Evolutionary conservation across 352 stramenopile species (phyloP).

Genomic region (Globisporangium nagaii): DNA sequence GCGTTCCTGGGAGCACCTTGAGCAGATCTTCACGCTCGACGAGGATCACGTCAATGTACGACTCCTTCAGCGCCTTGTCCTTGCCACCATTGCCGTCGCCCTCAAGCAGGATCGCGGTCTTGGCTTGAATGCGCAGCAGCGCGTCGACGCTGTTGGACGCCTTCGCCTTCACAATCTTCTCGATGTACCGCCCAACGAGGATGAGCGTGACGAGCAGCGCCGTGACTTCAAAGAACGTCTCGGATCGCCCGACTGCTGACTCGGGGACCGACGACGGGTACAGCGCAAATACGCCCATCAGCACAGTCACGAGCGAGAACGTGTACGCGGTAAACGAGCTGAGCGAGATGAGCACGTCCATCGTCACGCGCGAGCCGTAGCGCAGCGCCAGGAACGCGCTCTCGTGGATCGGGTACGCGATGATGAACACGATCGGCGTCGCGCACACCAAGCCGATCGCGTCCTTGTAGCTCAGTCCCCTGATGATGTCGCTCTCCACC

Average conservation of each 20-base stretch:
- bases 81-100: slow-evolving; percentile 12
- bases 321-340: slow-evolving; percentile 61
- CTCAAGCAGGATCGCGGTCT: slow-evolving; percentile 88
- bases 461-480: slow-evolving; percentile 44
- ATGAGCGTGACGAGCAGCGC: slow-evolving; percentile 67
- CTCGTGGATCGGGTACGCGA: slow-evolving; percentile 66
- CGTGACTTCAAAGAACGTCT: slow-evolving; percentile 76
- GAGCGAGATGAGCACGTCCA: slow-evolving; percentile 77
- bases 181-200: slow-evolving; percentile 68
- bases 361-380: slow-evolving; percentile 57
- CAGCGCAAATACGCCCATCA: slow-evolving; percentile 16
- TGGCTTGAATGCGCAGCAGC: slow-evolving; percentile 65
- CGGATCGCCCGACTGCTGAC: slow-evolving; percentile 26
- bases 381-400: slow-evolving; percentile 56
- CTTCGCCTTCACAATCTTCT: slow-evolving; percentile 62
- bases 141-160: slow-evolving; percentile 66
- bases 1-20: slow-evolving; percentile 60
- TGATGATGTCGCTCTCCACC: slow-evolving; percentile 20
- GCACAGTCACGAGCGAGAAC: slow-evolving; percentile 42
- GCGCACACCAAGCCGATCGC: slow-evolving; percentile 52
- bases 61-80: slow-evolving; percentile 31
- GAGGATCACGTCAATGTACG: slow-evolving; percentile 74
- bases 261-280: no score
- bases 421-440: slow-evolving; percentile 56
- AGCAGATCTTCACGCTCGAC: slow-evolving; percentile 64